These are phyloP conservation scores for Pichia rugopelliculosa DNA, from an alignment of 805 yeast genomes.

Conservation along the genomic window DNA sequence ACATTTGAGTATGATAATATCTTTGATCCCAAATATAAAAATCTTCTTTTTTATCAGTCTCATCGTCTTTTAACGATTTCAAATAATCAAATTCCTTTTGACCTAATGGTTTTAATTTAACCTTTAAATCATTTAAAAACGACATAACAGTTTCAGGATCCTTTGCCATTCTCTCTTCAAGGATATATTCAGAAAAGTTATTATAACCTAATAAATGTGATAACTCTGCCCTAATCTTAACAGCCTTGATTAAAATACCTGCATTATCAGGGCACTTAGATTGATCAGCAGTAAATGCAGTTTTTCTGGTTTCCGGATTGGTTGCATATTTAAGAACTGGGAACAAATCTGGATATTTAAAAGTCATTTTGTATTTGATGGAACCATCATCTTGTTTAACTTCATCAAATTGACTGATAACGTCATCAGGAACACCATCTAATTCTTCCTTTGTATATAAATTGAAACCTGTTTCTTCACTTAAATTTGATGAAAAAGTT, in stretches of 20 bases:
- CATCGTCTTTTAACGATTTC: slow-evolving; percentile 41
- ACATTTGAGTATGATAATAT: slow-evolving; percentile 55
- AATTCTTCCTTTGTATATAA: slow-evolving; percentile 58
- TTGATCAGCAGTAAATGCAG: slow-evolving; percentile 60
- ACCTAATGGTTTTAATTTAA: slow-evolving; percentile 55
- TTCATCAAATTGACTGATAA: slow-evolving; percentile 49
- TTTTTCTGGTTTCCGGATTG: slow-evolving; percentile 54
- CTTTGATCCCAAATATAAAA: slow-evolving; percentile 69
- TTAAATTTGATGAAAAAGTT: slow-evolving; percentile 56
- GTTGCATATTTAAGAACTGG: slow-evolving; percentile 74
- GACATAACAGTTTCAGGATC: slow-evolving; percentile 48
- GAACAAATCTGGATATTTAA: slow-evolving; percentile 71
- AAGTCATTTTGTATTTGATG: slow-evolving; percentile 54
- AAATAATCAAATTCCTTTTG: slow-evolving; percentile 43
- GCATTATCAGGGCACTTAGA: slow-evolving; percentile 62
- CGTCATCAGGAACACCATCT: slow-evolving; percentile 65
- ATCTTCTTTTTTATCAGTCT: slow-evolving; percentile 33
- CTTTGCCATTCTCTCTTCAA: slow-evolving; percentile 81
- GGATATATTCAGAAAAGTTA: slow-evolving; percentile 59
- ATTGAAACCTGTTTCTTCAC: slow-evolving; percentile 60
- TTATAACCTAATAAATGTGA: slow-evolving; percentile 61
- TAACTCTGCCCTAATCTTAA: slow-evolving; percentile 52
- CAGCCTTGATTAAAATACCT: slow-evolving; percentile 49
- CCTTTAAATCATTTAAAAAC: slow-evolving; percentile 56
- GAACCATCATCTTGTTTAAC: slow-evolving; percentile 33